Base-by-base conservation (phyloP, 192 early-diverging fungal genomes). In the Coemansia sp. region DNA sequence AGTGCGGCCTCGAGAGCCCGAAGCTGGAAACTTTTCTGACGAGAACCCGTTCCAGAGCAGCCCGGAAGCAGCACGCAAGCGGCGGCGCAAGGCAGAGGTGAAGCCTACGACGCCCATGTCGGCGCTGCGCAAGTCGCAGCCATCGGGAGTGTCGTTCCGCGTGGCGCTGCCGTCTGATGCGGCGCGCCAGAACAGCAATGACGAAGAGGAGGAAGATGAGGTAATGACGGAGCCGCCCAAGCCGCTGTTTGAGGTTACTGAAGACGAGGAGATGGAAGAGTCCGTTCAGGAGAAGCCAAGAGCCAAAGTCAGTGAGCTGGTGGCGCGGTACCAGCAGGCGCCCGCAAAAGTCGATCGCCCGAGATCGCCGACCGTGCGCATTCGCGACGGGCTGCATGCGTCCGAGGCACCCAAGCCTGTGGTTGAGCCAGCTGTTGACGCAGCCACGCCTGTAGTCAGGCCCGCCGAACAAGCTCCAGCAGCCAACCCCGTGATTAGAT, bases 31-130 rank as follows among this genome's bases (percentile, higher is more conserved):
- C 37, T 82, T 82, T 25, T 82, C 79, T 0, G 70, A 76, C 62
- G 73, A 82, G 14, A 82, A 82, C 21, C 79, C 79, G 60, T 82
- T 82, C 60, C 79, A 82, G 58, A 72, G 78, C 68, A 75, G 73
- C 52, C 78, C 72, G n/a, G 72, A 68, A 19, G 62, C 66, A 0
- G 45, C 73, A 0, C 68, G 73, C 50, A 81, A 75, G 59, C 58
- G 73, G 32, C 65, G 66, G 15, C 72, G 73, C 59, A 75, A 61
- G 24, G 59, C 64, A 0, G 57, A 59, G 24, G 60, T 14, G 19
- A 37, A 51, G 22, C 62, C 62, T 10, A 29, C 62, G 0, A 79
- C 77, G 45, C 77, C 77, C 2, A 59, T 80, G 77, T 60, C 62
- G 7, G 72, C 71, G 17, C 54, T 80, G 58, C 77, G 77, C 77